phyloP scores from a whole-genome alignment of 176 grass and related monocot genomes.

The Juncus inflexus region DNA sequence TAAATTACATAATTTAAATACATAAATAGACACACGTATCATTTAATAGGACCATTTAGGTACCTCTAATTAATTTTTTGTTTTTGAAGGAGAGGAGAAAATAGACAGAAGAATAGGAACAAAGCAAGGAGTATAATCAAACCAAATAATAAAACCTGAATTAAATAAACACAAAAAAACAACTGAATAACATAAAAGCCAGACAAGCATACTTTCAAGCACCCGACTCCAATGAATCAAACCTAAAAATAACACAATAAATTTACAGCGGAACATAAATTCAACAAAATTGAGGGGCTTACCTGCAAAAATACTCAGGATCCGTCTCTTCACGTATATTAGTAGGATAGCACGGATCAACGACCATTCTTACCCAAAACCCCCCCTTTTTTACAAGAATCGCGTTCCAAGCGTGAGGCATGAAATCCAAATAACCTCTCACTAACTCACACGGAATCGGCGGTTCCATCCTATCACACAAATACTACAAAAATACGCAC shows the following conservation, averaged over 20 bases:
- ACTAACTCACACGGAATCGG: slow-evolving; percentile 94
- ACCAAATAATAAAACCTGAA: too few species aligned
- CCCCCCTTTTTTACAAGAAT: slow-evolving; percentile 73
- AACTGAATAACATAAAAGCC: slow-evolving; percentile 2
- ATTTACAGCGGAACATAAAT: slow-evolving; percentile 3
- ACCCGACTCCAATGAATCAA: background rate
- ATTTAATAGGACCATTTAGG: too few species aligned
- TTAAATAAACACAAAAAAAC: background rate
- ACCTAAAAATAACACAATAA: background rate
- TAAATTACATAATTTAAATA: too few species aligned
- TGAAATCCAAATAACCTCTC: slow-evolving; percentile 91
- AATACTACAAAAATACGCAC: slow-evolving; percentile 57
- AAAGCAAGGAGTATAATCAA: too few species aligned
- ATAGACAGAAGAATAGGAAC: too few species aligned
- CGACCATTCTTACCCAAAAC: slow-evolving; percentile 70
- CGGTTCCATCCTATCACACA: slow-evolving; percentile 86
- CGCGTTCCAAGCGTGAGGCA: slow-evolving; percentile 96
- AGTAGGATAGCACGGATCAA: slow-evolving; percentile 90
- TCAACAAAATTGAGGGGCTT: slow-evolving; percentile 16
- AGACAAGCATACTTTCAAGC: background rate
- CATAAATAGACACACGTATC: too few species aligned
- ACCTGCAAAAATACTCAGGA: slow-evolving; percentile 95
- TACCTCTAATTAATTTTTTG: too few species aligned
- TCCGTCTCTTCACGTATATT: slow-evolving; percentile 93
- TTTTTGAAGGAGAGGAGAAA: too few species aligned